phyloP scores from a whole-genome alignment of 225 moss, liverwort and hornwort species.

The Polytrichum formosum region DNA sequence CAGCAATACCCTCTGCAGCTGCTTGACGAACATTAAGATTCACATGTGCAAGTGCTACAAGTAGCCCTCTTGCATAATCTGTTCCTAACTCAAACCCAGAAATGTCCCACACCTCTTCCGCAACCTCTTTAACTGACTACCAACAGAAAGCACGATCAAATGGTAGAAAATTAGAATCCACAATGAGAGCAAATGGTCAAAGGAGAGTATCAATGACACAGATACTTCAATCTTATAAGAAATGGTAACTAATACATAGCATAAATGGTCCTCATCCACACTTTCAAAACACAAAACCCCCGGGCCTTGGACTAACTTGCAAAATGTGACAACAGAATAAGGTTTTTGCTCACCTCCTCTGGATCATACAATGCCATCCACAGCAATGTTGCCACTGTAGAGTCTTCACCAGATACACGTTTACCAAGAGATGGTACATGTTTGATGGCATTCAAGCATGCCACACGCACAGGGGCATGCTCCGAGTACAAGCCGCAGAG shows the following conservation, averaged over 20 bases:
- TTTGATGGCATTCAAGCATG: constrained; percentile 77
- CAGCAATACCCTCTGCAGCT: constrained; percentile 84
- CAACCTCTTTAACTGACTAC: constrained; percentile 71
- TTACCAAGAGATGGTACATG: constrained; percentile 65
- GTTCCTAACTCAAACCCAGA: constrained; percentile 79
- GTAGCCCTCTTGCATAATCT: constrained; percentile 74
- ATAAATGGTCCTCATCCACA: no score
- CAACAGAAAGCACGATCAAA: constrained; percentile 15
- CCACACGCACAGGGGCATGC: constrained; percentile 66
- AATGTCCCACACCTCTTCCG: constrained; percentile 91
- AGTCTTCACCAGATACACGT: constrained; percentile 35
- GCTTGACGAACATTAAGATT: constrained; percentile 88
- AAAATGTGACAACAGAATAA: not conserved
- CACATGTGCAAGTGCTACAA: constrained; percentile 65
- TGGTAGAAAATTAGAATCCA: constrained; percentile 16
- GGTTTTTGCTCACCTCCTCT: constrained; percentile 51
- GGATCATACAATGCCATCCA: constrained; percentile 92
- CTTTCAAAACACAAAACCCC: no score
- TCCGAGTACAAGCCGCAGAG: constrained; percentile 84
- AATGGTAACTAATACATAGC: not conserved
- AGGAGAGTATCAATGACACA: not conserved
- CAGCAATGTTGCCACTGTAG: constrained; percentile 57
- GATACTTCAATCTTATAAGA: not conserved
- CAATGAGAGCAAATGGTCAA: not conserved
- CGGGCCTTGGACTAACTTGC: no score